phyloP scores from a whole-genome alignment of 2,329 filamentous ascomycete genomes.

The Neonectria magnoliae region DNA sequence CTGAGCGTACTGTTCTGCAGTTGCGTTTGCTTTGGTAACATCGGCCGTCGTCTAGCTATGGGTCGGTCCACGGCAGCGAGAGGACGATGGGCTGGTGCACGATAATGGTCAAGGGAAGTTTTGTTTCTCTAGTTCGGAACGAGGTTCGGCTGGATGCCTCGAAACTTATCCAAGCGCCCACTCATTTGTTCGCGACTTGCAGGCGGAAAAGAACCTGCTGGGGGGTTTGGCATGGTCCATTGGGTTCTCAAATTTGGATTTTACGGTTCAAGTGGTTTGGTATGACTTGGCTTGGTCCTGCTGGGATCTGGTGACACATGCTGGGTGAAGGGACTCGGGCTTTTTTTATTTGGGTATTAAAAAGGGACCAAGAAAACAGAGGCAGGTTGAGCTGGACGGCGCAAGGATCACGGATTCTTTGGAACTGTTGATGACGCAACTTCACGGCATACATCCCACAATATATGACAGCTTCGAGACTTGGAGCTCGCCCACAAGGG shows the following conservation, averaged over 20 bases:
- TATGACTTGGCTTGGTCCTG: neutral
- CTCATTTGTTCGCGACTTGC: neutral
- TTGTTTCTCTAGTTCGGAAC: neutral
- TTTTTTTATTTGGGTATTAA: too few relatives aligned
- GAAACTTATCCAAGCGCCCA: neutral
- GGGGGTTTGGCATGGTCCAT: conserved; percentile 6
- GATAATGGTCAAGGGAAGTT: conserved; percentile 38
- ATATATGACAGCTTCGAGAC: conserved; percentile 27
- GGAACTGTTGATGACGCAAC: conserved; percentile 12
- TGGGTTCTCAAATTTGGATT: neutral
- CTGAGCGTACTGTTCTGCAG: conserved; percentile 94
- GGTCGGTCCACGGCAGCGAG: conserved; percentile 53
- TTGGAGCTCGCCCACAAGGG: conserved; percentile 2
- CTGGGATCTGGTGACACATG: neutral
- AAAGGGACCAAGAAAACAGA: neutral
- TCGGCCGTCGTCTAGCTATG: conserved; percentile 82
- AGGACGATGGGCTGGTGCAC: conserved; percentile 58
- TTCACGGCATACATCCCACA: conserved; percentile 21
- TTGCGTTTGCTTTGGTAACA: conserved; percentile 94
- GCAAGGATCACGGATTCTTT: conserved; percentile 3
- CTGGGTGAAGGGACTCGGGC: neutral
- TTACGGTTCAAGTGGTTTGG: conserved; percentile 11
- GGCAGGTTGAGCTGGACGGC: neutral
- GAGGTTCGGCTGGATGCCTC: neutral
- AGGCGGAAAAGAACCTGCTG: neutral